Percentiles rank a stretch among this genome's conserved stretches.
Evolutionary conservation across 2,329 filamentous ascomycete genomes (phyloP).

Genomic region (Fusarium nodosum): DNA sequence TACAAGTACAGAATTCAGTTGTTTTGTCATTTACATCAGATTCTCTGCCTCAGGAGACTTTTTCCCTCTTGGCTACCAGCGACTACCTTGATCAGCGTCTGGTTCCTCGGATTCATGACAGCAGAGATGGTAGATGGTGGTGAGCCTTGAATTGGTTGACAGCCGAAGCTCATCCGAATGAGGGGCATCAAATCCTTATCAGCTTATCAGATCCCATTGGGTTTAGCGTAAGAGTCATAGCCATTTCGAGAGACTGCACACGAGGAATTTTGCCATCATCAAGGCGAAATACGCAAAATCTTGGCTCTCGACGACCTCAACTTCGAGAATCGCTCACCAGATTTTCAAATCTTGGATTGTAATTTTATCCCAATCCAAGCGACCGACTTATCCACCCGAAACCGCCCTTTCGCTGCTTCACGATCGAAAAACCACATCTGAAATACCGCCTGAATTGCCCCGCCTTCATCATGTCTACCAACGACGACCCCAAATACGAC

Average conservation of each 20-base stretch:
- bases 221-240: constrained; percentile 59
- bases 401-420: constrained; percentile 28
- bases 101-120: not conserved
- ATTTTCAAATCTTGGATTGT: constrained; percentile 33
- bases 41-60: not conserved
- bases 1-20: too few relatives aligned
- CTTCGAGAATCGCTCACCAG: constrained; percentile 35
- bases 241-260: constrained; percentile 55
- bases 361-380: constrained; percentile 40
- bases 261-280: constrained; percentile 59
- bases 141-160: not conserved
- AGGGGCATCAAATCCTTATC: constrained; percentile 58
- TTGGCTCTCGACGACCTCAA: constrained; percentile 39
- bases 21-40: not conserved
- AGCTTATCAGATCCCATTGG: constrained; percentile 54
- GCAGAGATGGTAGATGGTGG: not conserved
- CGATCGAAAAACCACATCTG: constrained; percentile 43
- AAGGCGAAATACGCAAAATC: constrained; percentile 54
- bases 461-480: constrained; percentile 65
- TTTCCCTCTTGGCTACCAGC: too few relatives aligned
- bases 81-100: not conserved
- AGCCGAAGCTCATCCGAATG: constrained; percentile 51
- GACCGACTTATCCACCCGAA: constrained; percentile 29
- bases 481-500: constrained; percentile 74
- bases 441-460: constrained; percentile 49